Base-by-base conservation (phyloP, 352 stramenopile genomes). In the Paralagenidium karlingii region DNA sequence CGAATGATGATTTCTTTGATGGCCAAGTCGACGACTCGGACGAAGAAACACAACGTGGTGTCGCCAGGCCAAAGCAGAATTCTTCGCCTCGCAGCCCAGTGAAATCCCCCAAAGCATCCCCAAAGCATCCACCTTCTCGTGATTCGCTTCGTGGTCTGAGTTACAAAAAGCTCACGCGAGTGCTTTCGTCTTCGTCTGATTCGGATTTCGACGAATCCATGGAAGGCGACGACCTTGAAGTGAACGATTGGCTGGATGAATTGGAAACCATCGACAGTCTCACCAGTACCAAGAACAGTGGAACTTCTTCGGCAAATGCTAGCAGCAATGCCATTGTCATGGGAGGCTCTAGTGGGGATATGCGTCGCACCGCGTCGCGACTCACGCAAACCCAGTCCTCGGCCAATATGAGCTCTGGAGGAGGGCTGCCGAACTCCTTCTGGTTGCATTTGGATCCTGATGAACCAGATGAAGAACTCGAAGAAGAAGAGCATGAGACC, bases 211-310 rank as follows among this genome's bases (percentile, higher is more conserved):
- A n/a, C n/a, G n/a, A n/a, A n/a, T n/a, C n/a, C n/a, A n/a, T n/a
- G n/a, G n/a, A n/a, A n/a, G n/a, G 53, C 0, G 70, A 81, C 21
- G 74, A 83, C 16, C 38, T 80, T 3, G 51, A 68, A 34, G 56
- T 87, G 11, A 76, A 58, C 39, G 74, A 87, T 50, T 87, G 74
- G 74, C 70, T 87, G 15, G 74, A 82, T 51, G 74, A 84, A 24
- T 63, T 65, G 0, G 61, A 82, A 19, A 66, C 81, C 40, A 65
- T 65, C 0, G 49, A 25, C 47, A 80, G 29, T 71, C 73, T 11
- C 68, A 68, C 24, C 61, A 60, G 31, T 38, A 51, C 5, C 8
- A 29, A 18, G 7, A 24, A 8, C 21, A n/a, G n/a, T n/a, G n/a
- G n/a, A n/a, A n/a, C n/a, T n/a, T n/a, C n/a, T n/a, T n/a, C n/a